Conservation (phyloP, 768 basidiomycete genomes). For the Mycena kentingensis region DNA sequence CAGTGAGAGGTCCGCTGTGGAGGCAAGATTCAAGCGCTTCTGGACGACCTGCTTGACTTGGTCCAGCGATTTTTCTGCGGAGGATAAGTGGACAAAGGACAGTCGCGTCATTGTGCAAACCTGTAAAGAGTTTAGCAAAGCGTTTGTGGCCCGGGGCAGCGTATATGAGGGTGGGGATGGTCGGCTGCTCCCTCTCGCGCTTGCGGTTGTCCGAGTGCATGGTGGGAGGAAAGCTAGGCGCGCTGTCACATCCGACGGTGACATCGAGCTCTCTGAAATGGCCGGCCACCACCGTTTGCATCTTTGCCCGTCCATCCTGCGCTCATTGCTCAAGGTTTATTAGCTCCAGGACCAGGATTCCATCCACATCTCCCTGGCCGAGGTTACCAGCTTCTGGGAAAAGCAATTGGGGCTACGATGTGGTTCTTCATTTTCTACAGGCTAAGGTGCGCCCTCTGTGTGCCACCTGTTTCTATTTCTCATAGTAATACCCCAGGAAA, state of each 20-base stretch:
- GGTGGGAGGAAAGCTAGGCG: conserved; percentile 5
- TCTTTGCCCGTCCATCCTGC: not conserved
- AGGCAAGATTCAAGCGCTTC: conserved; percentile 57
- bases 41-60: conserved; percentile 60
- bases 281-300: conserved; percentile 38
- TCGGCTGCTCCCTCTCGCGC: conserved; percentile 46
- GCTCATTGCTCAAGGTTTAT: conserved; percentile 10
- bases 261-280: conserved; percentile 19
- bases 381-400: conserved; percentile 76
- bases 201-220: conserved; percentile 39
- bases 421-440: conserved; percentile 99
- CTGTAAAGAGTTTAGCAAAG: conserved; percentile 59
- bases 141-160: conserved; percentile 40
- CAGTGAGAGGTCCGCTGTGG: conserved; percentile 46
- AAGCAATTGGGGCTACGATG: conserved; percentile 89
- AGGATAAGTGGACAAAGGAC: not conserved
- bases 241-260: conserved; percentile 6
- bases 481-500: conserved; percentile 48
- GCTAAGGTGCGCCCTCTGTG: conserved; percentile 63
- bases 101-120: conserved; percentile 31
- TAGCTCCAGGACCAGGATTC: conserved; percentile 67
- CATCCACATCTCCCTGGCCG: conserved; percentile 84
- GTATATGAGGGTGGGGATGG: conserved; percentile 47
- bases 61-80: conserved; percentile 59
- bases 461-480: conserved; percentile 4